Percentiles rank a stretch among this genome's conserved stretches.
phyloP scores from a whole-genome alignment of 2,329 filamentous ascomycete genomes.

The Phialophora tarda region DNA sequence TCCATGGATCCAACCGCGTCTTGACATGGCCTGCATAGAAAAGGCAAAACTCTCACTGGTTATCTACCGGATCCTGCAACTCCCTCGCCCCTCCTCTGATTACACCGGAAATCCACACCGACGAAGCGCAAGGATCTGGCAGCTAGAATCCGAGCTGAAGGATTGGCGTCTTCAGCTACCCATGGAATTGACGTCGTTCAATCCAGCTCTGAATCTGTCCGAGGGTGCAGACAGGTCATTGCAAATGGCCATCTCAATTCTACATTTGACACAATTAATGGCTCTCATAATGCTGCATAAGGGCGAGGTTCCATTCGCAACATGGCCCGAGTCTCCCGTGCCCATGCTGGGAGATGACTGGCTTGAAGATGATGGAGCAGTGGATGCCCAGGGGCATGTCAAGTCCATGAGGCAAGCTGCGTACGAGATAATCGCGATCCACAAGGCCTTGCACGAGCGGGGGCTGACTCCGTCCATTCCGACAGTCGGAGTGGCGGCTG shows the following conservation, averaged over 20 bases:
- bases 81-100: conserved; percentile 1
- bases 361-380: conserved; percentile 9
- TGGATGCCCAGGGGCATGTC: conserved; percentile 13
- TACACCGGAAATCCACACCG: not conserved
- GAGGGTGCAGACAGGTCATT: conserved; percentile 18
- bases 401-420: conserved; percentile 18
- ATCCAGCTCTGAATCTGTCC: conserved; percentile 11
- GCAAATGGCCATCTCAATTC: conserved; percentile 14
- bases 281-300: conserved; percentile 20
- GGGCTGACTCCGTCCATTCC: conserved; percentile 6
- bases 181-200: conserved; percentile 9
- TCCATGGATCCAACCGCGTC: conserved; percentile 12
- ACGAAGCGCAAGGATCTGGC: conserved; percentile 18
- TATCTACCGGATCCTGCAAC: conserved; percentile 14
- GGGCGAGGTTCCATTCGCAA: conserved; percentile 6
- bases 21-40: conserved; percentile 17
- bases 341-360: conserved; percentile 6
- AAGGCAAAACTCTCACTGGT: conserved; percentile 13
- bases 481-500: conserved; percentile 8
- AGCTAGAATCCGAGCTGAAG: conserved; percentile 23
- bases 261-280: conserved; percentile 14
- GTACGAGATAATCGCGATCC: conserved; percentile 14
- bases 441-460: conserved; percentile 18
- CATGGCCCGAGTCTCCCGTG: conserved; percentile 3
- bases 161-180: conserved; percentile 21